Percentiles rank a stretch among this genome's conserved stretches.
Conservation (phyloP, 768 basidiomycete species). For the Lactarius quietus region DNA sequence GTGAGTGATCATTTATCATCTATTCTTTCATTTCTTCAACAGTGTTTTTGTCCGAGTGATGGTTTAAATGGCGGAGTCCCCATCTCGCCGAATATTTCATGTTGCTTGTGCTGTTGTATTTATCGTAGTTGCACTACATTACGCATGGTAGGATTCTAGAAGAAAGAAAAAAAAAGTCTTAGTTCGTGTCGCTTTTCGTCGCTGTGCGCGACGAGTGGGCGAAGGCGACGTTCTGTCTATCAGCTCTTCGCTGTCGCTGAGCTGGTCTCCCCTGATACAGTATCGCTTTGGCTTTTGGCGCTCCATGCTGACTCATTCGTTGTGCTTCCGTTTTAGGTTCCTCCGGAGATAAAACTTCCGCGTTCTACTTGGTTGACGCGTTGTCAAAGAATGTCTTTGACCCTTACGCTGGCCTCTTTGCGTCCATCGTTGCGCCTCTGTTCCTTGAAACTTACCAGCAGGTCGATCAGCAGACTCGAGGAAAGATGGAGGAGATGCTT, state of each 20-base stretch:
- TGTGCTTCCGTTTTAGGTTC: slow-evolving; percentile 55
- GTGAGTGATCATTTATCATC: slow-evolving; percentile 56
- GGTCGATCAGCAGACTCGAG: slow-evolving; percentile 79
- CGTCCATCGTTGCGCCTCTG: slow-evolving; percentile 73
- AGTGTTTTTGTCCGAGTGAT: slow-evolving; percentile 3
- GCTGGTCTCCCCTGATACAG: slow-evolving; percentile 27
- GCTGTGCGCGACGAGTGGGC: slow-evolving; percentile 19
- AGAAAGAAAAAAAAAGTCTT: slow-evolving; percentile 19
- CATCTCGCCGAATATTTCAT: slow-evolving; percentile 8
- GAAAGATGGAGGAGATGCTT: slow-evolving; percentile 98
- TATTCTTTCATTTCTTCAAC: slow-evolving; percentile 13
- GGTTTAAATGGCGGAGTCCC: slow-evolving; percentile 12
- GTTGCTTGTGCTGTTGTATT: slow-evolving; percentile 12
- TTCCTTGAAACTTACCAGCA: slow-evolving; percentile 86
- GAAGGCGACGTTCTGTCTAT: slow-evolving; percentile 2
- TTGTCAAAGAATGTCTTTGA: slow-evolving; percentile 95
- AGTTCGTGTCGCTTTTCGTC: slow-evolving; percentile 7
- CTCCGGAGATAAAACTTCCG: slow-evolving; percentile 83
- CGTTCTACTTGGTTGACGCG: slow-evolving; percentile 93
- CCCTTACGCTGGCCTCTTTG: slow-evolving; percentile 86
- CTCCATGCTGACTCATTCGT: slow-evolving; percentile 67
- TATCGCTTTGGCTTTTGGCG: slow-evolving; percentile 23
- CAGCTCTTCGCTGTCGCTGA: background rate
- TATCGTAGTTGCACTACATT: slow-evolving; percentile 18
- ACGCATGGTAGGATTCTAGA: slow-evolving; percentile 15